Conservation (phyloP, 1,284 basidiomycete species). For the Anthracocystis panici-leucophaei region DNA sequence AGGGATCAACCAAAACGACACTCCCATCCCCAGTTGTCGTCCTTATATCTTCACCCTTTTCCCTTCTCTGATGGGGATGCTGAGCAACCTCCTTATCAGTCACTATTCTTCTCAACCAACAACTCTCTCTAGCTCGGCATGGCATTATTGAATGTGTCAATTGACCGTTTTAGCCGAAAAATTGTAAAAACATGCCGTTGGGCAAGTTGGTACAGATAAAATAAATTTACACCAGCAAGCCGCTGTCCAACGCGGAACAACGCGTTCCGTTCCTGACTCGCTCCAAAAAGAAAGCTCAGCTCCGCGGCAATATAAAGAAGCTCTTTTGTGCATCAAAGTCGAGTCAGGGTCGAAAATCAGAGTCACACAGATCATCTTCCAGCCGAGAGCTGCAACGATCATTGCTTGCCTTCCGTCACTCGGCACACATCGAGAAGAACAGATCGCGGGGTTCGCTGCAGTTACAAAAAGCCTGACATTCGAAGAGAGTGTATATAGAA, state of each 20-base stretch:
- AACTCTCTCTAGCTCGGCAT: not conserved
- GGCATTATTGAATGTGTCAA: not conserved
- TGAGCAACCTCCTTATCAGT: too few relatives aligned
- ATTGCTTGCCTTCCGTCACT: not conserved
- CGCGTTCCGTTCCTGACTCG: slow-evolving; percentile 28
- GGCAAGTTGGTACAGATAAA: too few relatives aligned
- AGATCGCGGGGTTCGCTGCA: not conserved
- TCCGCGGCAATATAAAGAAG: slow-evolving; percentile 13
- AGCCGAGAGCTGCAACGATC: slow-evolving; percentile 7
- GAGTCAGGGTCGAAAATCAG: slow-evolving; percentile 7
- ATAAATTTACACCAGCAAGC: too few relatives aligned
- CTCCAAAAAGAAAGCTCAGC: not conserved
- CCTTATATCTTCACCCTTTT: too few relatives aligned
- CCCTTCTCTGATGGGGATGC: too few relatives aligned
- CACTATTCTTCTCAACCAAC: not conserved
- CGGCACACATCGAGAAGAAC: not conserved
- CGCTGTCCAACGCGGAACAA: too few relatives aligned
- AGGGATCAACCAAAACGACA: too few relatives aligned
- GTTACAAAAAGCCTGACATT: too few relatives aligned
- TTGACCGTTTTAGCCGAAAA: not conserved
- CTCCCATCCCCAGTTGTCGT: too few relatives aligned
- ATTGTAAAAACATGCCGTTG: too few relatives aligned
- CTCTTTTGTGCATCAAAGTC: not conserved
- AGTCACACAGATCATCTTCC: not conserved
- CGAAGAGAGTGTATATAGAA: not conserved